phyloP scores from a whole-genome alignment of 345 rosid species.

The Physaria fendleri region DNA sequence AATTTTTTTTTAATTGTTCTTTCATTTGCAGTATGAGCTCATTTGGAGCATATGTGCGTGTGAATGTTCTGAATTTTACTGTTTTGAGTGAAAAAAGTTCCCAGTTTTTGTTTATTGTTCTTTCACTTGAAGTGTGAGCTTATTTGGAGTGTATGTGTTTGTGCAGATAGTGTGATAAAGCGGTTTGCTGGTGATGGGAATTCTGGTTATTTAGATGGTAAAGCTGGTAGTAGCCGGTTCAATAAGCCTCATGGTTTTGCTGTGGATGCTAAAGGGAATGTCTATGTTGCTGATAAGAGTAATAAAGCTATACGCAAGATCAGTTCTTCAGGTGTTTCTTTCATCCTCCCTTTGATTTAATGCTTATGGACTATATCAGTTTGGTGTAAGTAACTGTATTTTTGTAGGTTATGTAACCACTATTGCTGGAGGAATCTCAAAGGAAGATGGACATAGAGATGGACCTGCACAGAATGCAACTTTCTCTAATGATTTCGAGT shows the following conservation, averaged over 20 bases:
- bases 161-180: slow-evolving; percentile 40
- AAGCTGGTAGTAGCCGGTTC: slow-evolving; percentile 42
- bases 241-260: slow-evolving; percentile 45
- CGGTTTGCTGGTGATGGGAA: slow-evolving; percentile 42
- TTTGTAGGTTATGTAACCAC: slow-evolving; percentile 48
- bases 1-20: neutral
- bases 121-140: neutral
- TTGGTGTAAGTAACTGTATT: neutral
- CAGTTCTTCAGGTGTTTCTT: slow-evolving; percentile 44
- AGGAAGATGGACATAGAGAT: slow-evolving; percentile 36
- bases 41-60: neutral
- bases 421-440: slow-evolving; percentile 51
- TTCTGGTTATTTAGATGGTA: slow-evolving; percentile 42
- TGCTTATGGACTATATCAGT: neutral
- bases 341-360: neutral
- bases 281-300: slow-evolving; percentile 58
- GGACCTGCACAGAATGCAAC: slow-evolving; percentile 73
- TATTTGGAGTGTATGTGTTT: neutral
- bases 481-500: slow-evolving; percentile 53
- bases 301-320: slow-evolving; percentile 60
- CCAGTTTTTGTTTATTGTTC: neutral
- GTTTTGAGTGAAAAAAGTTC: neutral
- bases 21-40: neutral
- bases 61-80: too few relatives aligned
- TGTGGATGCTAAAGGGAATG: slow-evolving; percentile 53